Percentiles rank a stretch among this genome's conserved stretches.
These are phyloP conservation scores for Chimonanthus praecox DNA, from an alignment of 164 flowering plant genomes.

Conservation along the genomic window DNA sequence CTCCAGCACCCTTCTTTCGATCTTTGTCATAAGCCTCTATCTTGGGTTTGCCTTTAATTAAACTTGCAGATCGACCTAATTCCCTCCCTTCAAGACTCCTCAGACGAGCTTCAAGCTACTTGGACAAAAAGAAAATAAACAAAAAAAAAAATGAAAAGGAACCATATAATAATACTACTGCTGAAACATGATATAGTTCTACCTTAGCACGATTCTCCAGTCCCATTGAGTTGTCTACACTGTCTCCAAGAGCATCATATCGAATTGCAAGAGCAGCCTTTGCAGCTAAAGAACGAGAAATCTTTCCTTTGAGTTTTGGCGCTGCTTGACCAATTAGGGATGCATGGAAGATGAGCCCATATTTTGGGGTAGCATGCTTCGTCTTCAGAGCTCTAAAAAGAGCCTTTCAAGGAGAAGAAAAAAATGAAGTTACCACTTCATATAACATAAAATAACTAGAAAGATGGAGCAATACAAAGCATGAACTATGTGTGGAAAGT, in stretches of 20 bases:
- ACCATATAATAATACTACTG: not conserved
- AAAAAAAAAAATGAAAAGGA: no score
- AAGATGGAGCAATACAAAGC: no score
- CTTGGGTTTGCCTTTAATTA: slow-evolving; percentile 91
- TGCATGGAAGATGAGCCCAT: slow-evolving; percentile 93
- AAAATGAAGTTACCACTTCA: not conserved
- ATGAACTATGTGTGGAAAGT: no score
- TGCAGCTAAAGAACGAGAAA: slow-evolving; percentile 88
- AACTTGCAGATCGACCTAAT: slow-evolving; percentile 70
- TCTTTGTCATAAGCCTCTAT: slow-evolving; percentile 85
- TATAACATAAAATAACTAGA: no score
- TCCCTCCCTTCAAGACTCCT: slow-evolving; percentile 86
- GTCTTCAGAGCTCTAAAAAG: slow-evolving; percentile 94
- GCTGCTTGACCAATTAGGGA: slow-evolving; percentile 94
- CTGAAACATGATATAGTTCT: not conserved
- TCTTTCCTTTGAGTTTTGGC: slow-evolving; percentile 85
- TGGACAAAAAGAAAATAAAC: no score
- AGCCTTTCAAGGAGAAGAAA: slow-evolving; percentile 28
- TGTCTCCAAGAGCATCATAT: slow-evolving; percentile 84
- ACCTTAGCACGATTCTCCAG: slow-evolving; percentile 80
- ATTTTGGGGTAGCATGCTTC: slow-evolving; percentile 90
- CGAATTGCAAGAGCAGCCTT: slow-evolving; percentile 83
- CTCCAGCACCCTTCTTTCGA: slow-evolving; percentile 68
- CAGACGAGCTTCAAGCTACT: slow-evolving; percentile 79
- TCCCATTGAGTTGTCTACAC: slow-evolving; percentile 66